Evolutionary conservation across 2,329 filamentous ascomycete genomes (phyloP).

Genomic region (Botrytis sinoallii): DNA sequence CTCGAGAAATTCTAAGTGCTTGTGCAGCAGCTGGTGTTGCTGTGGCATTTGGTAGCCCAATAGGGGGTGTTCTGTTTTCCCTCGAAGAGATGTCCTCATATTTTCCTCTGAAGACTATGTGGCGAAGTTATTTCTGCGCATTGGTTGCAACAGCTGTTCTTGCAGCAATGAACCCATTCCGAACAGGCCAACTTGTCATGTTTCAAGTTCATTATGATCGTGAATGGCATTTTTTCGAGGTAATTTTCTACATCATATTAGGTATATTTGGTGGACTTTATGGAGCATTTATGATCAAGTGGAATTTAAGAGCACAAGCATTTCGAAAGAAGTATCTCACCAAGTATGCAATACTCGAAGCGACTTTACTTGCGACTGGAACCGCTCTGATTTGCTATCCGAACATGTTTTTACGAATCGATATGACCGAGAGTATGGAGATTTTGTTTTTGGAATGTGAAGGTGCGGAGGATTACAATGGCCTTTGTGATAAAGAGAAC

Average conservation of each 20-base stretch:
- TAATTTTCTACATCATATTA: conserved; percentile 86
- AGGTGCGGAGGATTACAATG: conserved; percentile 81
- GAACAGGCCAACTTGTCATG: conserved; percentile 97
- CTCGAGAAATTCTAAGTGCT: conserved; percentile 88
- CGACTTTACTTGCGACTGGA: conserved; percentile 73
- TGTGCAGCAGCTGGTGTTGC: conserved; percentile 93
- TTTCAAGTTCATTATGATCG: conserved; percentile 96
- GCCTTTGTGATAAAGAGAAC: conserved; percentile 76
- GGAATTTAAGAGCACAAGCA: conserved; percentile 86
- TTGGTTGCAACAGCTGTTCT: conserved; percentile 90
- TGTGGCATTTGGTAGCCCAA: conserved; percentile 95
- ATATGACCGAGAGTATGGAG: conserved; percentile 99
- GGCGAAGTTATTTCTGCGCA: conserved; percentile 97
- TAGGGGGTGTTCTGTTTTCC: conserved; percentile 94
- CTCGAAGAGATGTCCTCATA: conserved; percentile 97
- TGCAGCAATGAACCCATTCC: conserved; percentile 94
- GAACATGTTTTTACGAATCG: conserved; percentile 90
- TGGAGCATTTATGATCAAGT: conserved; percentile 95
- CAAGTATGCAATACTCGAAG: conserved; percentile 81
- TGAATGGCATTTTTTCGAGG: conserved; percentile 96
- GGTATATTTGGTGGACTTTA: conserved; percentile 94
- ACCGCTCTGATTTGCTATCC: conserved; percentile 96
- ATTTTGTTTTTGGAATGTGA: conserved; percentile 94
- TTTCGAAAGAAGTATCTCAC: conserved; percentile 92
- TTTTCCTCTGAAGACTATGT: conserved; percentile 95